phyloP scores from a whole-genome alignment of 768 basidiomycete species.

The Suillus decipiens region DNA sequence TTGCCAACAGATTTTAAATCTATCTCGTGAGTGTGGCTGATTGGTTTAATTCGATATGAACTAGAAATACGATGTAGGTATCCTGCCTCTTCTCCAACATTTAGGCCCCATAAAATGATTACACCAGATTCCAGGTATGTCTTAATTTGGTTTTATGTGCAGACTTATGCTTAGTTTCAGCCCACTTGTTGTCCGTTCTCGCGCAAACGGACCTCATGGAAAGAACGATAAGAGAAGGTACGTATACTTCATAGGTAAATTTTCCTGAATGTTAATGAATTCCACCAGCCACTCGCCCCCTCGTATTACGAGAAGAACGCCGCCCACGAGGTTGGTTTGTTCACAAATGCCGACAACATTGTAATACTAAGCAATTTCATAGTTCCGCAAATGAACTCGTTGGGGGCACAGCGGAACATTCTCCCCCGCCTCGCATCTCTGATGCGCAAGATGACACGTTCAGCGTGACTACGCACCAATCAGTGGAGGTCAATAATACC shows the following conservation, averaged over 20 bases:
- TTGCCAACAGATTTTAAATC: conserved; percentile 28
- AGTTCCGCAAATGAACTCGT: background rate
- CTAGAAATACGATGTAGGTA: conserved; percentile 15
- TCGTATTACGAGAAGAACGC: background rate
- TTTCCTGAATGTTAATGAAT: background rate
- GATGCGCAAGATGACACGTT: background rate
- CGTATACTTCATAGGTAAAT: too few species aligned
- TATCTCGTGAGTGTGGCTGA: conserved; percentile 21
- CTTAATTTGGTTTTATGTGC: background rate
- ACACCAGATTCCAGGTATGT: conserved; percentile 35
- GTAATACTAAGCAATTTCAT: background rate
- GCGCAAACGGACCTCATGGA: conserved; percentile 20
- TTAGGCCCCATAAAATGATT: conserved; percentile 26
- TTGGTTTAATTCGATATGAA: conserved; percentile 5
- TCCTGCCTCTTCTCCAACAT: conserved; percentile 16
- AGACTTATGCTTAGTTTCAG: conserved; percentile 14
- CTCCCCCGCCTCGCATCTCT: background rate
- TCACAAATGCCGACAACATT: background rate
- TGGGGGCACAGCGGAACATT: background rate
- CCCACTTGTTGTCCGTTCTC: conserved; percentile 25
- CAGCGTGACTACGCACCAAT: background rate
- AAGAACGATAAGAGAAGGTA: conserved; percentile 5
- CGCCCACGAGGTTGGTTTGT: background rate
- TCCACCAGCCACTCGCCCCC: conserved; percentile 1
- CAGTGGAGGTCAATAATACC: background rate